Percentiles rank a stretch among this genome's conserved stretches.
phyloP scores from a whole-genome alignment of 352 stramenopile species.

The Globisporangium barbulae region DNA sequence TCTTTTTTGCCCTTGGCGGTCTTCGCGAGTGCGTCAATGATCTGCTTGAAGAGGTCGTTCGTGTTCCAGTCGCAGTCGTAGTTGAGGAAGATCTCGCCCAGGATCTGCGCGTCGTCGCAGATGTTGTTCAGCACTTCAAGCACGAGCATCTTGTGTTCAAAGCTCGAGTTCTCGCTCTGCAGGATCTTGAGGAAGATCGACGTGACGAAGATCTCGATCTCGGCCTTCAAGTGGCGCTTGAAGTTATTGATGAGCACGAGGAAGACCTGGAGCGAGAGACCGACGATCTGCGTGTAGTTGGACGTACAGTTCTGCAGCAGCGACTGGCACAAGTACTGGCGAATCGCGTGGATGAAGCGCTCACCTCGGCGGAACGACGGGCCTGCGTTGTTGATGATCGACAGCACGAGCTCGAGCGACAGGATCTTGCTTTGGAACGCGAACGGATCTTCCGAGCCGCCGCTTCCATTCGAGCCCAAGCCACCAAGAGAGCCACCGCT shows the following conservation, averaged over 20 bases:
- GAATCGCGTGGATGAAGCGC: conserved; percentile 97
- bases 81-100: conserved; percentile 99
- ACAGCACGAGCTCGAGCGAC: conserved; percentile 96
- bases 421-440: conserved; percentile 96
- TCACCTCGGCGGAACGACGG: conserved; percentile 93
- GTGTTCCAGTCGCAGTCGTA: conserved; percentile 99
- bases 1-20: conserved; percentile 91
- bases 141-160: conserved; percentile 97
- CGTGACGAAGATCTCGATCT: conserved; percentile 99
- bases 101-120: conserved; percentile 91
- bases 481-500: conserved; percentile 7
- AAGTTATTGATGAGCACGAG: conserved; percentile 93
- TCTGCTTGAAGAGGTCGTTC: conserved; percentile 97
- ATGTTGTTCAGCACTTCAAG: conserved; percentile 96
- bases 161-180: conserved; percentile 96
- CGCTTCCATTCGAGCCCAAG: conserved; percentile 19
- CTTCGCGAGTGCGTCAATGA: conserved; percentile 95
- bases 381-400: conserved; percentile 96
- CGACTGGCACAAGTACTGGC: conserved; percentile 96
- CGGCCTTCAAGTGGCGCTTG: conserved; percentile 94
- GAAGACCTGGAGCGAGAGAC: conserved; percentile 97
- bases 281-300: conserved; percentile 95
- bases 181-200: conserved; percentile 98
- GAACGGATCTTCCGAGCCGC: conserved; percentile 84
- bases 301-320: conserved; percentile 99